Evolutionary conservation across 1,284 basidiomycete species (phyloP), one percentile per base, ranked within the genome.

Genomic region (Hortiboletus rubellus): DNA sequence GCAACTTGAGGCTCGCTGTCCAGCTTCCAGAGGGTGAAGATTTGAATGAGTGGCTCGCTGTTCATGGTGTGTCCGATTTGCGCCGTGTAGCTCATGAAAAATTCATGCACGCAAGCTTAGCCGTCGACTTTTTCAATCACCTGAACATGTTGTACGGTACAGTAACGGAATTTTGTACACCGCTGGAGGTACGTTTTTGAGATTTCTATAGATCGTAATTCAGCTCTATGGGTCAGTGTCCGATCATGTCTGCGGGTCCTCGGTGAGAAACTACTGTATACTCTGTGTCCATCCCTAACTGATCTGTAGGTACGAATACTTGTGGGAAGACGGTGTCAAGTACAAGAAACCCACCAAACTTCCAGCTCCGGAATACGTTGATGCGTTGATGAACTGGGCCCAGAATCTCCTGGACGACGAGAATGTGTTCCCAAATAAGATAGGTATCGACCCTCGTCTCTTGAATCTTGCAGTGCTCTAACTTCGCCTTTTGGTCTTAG

Each of bases 341-440:
- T 96, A 90, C 81, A 95, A 92, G 75, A 88, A 87, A 60, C 94
- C 94, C n/a, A 94, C 94, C 5, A 96, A 96, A 70, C 84, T 98
- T 24, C 86, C 92, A 5, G 96, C 95, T 1, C 94, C 95, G 3
- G 95, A 97, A 58, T 99, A 99, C 72, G 96, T 99, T 54, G 97
- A 99, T 71, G 92, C 94, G 24, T 79, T 99, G 57, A 98, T 99
- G 95, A 98, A 96, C 72, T 99, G 97, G 97, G 89, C 94, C 9
- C 97, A 99, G 74, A 83, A 81, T 46, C 82, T 97, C 55, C 80
- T 99, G 47, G 97, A 99, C 71, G 94, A 99, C 71, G 95, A 97
- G 69, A 81, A 80, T 46, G 77, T 96, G 49, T 99, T 99, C 74
- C 97, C 97, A 2, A 95, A 94, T 74, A 93, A 91, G 75, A 94